phyloP scores from a whole-genome alignment of 305 asterid species.

The Fraxinus dipetala region DNA sequence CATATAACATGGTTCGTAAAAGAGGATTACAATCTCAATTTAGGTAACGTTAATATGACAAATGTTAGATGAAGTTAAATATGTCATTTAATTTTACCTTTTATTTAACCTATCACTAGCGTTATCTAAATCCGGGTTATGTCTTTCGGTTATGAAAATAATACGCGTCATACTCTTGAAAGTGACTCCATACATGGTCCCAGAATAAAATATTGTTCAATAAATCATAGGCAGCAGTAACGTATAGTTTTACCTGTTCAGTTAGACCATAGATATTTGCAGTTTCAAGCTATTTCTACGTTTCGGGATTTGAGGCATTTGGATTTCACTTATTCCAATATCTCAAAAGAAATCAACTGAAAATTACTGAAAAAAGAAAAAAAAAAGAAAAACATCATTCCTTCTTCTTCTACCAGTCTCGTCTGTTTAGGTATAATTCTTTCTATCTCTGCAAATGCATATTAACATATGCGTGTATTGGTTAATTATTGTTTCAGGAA shows the following conservation, averaged over 20 bases:
- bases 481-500: neutral
- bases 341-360: conserved; percentile 19
- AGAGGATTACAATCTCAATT: neutral
- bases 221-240: neutral
- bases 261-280: conserved; percentile 22
- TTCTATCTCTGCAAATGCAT: neutral
- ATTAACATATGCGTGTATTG: neutral
- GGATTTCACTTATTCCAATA: conserved; percentile 9
- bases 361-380: conserved; percentile 22
- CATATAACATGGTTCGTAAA: neutral
- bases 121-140: neutral
- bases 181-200: neutral
- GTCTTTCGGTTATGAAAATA: neutral
- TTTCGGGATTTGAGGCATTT: conserved; percentile 24
- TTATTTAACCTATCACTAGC: too few species aligned
- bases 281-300: conserved; percentile 18
- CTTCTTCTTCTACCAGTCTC: neutral
- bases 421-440: conserved; percentile 25
- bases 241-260: neutral
- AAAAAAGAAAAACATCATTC: neutral
- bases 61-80: neutral
- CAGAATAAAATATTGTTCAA: neutral
- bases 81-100: neutral
- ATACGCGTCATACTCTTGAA: neutral
- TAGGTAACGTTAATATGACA: neutral